These are phyloP conservation scores for Oryza officinalis DNA, from an alignment of 176 grass and related monocot genomes.

Conservation along the genomic window DNA sequence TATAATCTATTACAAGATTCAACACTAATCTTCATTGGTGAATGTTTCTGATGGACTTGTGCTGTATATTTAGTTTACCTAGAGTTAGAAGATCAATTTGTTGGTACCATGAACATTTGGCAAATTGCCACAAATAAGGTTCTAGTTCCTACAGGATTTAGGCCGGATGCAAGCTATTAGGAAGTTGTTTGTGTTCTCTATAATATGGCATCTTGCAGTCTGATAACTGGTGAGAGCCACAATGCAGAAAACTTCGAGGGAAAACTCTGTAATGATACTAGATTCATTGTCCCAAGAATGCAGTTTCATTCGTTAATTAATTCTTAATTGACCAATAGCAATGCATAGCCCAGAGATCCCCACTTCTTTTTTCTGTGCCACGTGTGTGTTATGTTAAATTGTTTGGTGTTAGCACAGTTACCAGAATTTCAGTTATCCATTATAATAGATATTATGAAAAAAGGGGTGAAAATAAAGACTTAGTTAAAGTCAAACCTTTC, in stretches of 20 bases:
- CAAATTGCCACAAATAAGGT: no score
- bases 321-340: slow-evolving; percentile 3
- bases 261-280: background rate
- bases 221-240: background rate
- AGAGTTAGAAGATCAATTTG: background rate
- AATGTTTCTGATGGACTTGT: background rate
- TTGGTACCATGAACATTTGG: no score
- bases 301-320: slow-evolving; percentile 7
- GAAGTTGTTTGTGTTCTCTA: no score
- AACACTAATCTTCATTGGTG: background rate
- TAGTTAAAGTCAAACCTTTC: slow-evolving; percentile 68
- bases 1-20: background rate
- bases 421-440: slow-evolving; percentile 9
- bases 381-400: slow-evolving; percentile 1
- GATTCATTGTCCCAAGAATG: slow-evolving; percentile 12
- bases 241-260: background rate
- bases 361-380: slow-evolving; percentile 2
- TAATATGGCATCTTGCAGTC: no score
- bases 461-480: slow-evolving; percentile 1
- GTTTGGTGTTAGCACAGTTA: slow-evolving; percentile 8
- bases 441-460: background rate
- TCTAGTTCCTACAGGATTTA: no score
- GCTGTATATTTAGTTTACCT: slow-evolving; percentile 25
- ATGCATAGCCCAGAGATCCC: background rate
- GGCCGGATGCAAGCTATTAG: no score